Evolutionary conservation across 352 stramenopile species (phyloP), one percentile per base, ranked within the genome.

Genomic region (Globisporangium nunn): DNA sequence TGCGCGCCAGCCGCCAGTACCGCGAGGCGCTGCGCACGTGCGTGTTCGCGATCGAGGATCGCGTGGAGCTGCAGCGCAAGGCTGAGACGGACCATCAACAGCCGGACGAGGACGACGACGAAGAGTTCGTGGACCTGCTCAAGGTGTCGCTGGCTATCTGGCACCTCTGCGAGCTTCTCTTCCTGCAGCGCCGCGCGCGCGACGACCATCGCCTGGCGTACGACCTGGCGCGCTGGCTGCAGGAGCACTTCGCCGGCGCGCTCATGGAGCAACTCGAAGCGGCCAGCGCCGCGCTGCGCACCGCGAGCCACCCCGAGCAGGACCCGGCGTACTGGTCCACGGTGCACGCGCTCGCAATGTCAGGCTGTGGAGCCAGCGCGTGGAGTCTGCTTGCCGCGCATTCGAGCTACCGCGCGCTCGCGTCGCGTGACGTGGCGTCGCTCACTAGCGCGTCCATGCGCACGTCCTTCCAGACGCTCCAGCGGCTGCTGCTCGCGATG

Each of bases 91-190:
- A 8, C 33, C 6, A 48, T 33, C 30, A 52, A 15, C 8, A 18
- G n/a, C 10, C 6, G 17, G 18, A 62, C 2, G 54, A 62, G 23
- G 59, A 83, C 1, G 69, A 76, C 3, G 74, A 85, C 4, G 66
- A 74, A 8, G 65, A 76, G 37, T 78, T 88, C 23, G 55, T 83
- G 23, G 73, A 88, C 43, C 58, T 91, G 53, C 56, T 93, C 30
- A 90, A 91, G 65, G 81, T 88, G 10, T 89, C 83, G 43, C 65
- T 93, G 31, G 81, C 83, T 17, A 72, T 93, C 17, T 88, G 80
- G 76, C 81, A 91, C 58, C 53, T 93, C 48, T 90, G 83, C 33
- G 83, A 93, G 61, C 62, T 93, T 47, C 65, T 91, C 30, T 76
- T 90, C 28, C 69, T 93, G 8, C 78, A 85, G 57, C 66, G 70